A percentile compares a stretch with the other conserved stretches of the same genome.
These are phyloP conservation scores for Rutidosis leptorrhynchoides DNA, from an alignment of 129 eudicot species.

Conservation along the genomic window DNA sequence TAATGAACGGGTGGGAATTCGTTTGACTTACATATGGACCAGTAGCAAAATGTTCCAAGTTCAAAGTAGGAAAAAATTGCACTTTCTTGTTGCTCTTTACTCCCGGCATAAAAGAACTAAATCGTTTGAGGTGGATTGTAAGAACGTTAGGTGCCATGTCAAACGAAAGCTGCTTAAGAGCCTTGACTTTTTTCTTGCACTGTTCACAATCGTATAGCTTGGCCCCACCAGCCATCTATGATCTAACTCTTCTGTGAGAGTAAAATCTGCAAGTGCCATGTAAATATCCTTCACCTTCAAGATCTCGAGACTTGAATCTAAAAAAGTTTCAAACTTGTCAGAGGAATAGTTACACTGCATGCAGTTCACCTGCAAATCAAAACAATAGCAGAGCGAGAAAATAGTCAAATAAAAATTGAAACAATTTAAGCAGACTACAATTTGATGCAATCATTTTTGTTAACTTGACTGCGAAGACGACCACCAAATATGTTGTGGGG, in stretches of 20 bases:
- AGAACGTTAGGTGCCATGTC: constrained; percentile 62
- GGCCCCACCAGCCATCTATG: constrained; percentile 12
- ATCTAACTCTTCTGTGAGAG: constrained; percentile 6
- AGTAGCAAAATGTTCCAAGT: constrained; percentile 4
- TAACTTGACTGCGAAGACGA: constrained; percentile 4
- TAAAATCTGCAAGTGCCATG: not conserved
- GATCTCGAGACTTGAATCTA: constrained; percentile 11
- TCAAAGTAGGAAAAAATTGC: not conserved
- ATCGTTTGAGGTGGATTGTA: constrained; percentile 67
- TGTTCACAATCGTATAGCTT: constrained; percentile 1
- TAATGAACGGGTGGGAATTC: no score
- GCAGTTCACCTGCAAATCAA: constrained; percentile 9
- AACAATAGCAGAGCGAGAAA: not conserved
- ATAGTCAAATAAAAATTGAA: not conserved
- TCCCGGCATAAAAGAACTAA: constrained; percentile 52
- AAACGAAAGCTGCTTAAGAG: constrained; percentile 33
- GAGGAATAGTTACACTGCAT: constrained; percentile 18
- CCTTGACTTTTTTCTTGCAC: constrained; percentile 12
- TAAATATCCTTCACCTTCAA: not conserved
- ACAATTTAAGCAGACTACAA: no score
- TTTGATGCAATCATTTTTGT: no score
- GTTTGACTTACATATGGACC: constrained; percentile 14
- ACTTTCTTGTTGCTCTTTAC: constrained; percentile 58
- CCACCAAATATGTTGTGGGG: constrained; percentile 4
- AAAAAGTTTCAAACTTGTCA: not conserved